Conservation (phyloP, 106 monocot genomes). For the Gastrodia elata region DNA sequence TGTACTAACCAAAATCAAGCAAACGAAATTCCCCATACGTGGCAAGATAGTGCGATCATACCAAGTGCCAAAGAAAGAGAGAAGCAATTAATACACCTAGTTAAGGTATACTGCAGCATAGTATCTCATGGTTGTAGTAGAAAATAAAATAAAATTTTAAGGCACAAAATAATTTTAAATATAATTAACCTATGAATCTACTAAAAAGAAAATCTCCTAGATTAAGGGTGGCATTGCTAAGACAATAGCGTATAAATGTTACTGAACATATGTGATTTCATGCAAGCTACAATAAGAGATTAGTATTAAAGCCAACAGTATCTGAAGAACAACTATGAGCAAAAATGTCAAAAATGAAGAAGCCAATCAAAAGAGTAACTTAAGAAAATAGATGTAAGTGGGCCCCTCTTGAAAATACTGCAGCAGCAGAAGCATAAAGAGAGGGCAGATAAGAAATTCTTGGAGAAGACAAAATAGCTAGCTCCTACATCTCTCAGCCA, state of each 20-base stretch:
- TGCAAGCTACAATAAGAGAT: not conserved
- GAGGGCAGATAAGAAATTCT: not conserved
- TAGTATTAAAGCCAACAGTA: no score
- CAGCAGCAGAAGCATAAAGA: no score
- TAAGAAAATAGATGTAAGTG: not conserved
- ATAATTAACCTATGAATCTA: not conserved
- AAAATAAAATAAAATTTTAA: not conserved
- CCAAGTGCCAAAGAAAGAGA: not conserved
- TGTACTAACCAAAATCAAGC: not conserved
- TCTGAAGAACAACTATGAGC: not conserved
- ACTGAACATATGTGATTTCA: not conserved
- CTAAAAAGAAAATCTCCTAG: not conserved
- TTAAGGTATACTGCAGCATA: not conserved
- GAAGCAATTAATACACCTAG: not conserved
- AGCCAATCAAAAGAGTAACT: not conserved
- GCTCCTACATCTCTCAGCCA: not conserved
- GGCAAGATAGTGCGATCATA: not conserved
- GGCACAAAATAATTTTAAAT: not conserved
- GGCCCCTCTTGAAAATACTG: not conserved
- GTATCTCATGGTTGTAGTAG: no score
- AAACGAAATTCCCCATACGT: not conserved
- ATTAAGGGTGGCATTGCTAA: not conserved
- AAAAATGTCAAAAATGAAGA: not conserved
- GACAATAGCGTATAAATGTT: not conserved
- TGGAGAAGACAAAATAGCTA: not conserved